A percentile compares a stretch with the other conserved stretches of the same genome.
Conservation (phyloP, 2,329 filamentous ascomycete species). For the Aspergillus hortae region DNA sequence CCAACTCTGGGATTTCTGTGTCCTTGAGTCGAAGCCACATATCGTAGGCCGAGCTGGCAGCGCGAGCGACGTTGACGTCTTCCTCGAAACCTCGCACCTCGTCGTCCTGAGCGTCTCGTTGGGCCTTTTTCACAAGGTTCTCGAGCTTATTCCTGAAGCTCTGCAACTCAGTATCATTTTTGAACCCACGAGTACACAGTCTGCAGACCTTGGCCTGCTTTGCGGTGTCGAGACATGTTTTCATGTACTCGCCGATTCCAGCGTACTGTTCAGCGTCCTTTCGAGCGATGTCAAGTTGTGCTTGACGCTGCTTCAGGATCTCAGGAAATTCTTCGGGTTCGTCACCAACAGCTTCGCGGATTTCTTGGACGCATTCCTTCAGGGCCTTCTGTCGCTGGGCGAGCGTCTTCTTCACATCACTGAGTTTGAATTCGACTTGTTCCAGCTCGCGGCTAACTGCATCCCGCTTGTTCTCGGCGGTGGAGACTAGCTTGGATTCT, state of each 20-base stretch:
- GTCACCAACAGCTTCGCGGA: constrained; percentile 57
- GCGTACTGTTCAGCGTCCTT: constrained; percentile 66
- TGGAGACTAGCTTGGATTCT: constrained; percentile 56
- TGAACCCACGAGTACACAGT: constrained; percentile 70
- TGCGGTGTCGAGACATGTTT: constrained; percentile 62
- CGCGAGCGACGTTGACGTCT: constrained; percentile 60
- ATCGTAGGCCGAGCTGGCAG: constrained; percentile 67
- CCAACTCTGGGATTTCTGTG: constrained; percentile 66
- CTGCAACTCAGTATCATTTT: constrained; percentile 58
- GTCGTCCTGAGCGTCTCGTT: constrained; percentile 57
- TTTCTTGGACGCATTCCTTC: constrained; percentile 58
- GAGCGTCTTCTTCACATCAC: constrained; percentile 60
- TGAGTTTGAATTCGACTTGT: constrained; percentile 70
- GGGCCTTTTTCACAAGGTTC: constrained; percentile 47
- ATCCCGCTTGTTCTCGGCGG: constrained; percentile 69
- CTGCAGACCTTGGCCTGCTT: constrained; percentile 69
- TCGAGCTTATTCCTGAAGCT: constrained; percentile 64
- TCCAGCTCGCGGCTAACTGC: constrained; percentile 68
- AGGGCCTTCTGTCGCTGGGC: constrained; percentile 63
- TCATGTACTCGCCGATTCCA: constrained; percentile 68
- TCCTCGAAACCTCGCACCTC: constrained; percentile 61
- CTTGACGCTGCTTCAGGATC: constrained; percentile 50
- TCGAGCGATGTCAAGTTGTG: constrained; percentile 49
- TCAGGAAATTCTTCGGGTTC: constrained; percentile 51
- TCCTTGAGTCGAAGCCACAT: constrained; percentile 65